Conservation (phyloP, 371 early-diverging fungal genomes). For the Mucor irregularis region DNA sequence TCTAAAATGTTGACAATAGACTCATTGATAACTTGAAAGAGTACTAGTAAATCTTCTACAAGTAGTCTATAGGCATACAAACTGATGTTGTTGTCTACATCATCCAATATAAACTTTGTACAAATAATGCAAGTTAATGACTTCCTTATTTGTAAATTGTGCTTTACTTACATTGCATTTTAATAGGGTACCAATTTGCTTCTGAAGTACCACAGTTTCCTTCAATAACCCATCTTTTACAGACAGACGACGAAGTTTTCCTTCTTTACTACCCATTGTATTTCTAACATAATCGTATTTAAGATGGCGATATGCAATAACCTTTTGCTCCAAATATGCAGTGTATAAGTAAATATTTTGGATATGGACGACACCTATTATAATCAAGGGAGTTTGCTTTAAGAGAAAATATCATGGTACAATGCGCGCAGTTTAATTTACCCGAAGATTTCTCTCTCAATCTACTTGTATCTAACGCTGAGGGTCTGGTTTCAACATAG, state of each 20-base stretch:
- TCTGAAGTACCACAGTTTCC: constrained; percentile 78
- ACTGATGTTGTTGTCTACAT: constrained; percentile 86
- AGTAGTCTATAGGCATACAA: constrained; percentile 83
- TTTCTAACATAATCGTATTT: constrained; percentile 72
- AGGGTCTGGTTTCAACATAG: constrained; percentile 63
- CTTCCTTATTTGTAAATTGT: no score
- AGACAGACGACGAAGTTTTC: constrained; percentile 56
- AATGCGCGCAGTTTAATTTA: constrained; percentile 25
- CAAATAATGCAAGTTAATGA: no score
- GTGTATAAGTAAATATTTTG: constrained; percentile 84
- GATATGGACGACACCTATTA: constrained; percentile 53
- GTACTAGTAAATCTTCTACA: constrained; percentile 80
- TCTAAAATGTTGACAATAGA: constrained; percentile 86
- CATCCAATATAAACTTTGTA: constrained; percentile 68
- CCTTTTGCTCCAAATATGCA: constrained; percentile 81
- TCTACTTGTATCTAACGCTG: constrained; percentile 57
- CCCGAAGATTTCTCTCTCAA: constrained; percentile 66
- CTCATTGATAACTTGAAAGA: constrained; percentile 90
- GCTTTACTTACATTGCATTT: constrained; percentile 75
- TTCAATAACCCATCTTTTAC: constrained; percentile 73
- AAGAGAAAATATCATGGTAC: not conserved
- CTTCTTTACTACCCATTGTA: constrained; percentile 39
- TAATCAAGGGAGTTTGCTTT: not conserved
- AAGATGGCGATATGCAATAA: constrained; percentile 70
- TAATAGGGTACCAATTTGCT: constrained; percentile 78